These are phyloP conservation scores for Diplodia sapinea DNA, from an alignment of 2,329 filamentous ascomycete species.

Conservation along the genomic window DNA sequence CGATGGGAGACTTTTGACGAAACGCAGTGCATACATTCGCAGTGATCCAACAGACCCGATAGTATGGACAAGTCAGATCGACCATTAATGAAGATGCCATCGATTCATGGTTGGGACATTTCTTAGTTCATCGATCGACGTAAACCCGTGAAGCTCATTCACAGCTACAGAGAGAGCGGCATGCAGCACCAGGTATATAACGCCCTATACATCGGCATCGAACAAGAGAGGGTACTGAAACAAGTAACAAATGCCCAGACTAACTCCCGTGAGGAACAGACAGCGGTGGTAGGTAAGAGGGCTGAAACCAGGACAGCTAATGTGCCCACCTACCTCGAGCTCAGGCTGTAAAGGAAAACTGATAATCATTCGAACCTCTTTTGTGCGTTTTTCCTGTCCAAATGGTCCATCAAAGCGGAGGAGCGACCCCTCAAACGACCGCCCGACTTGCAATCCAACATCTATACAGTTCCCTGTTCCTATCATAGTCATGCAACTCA, in stretches of 20 bases:
- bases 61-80: neutral
- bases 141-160: neutral
- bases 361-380: neutral
- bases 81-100: neutral
- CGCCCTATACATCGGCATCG: slow-evolving; percentile 8
- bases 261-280: neutral
- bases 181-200: slow-evolving; percentile 17
- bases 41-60: neutral
- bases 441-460: neutral
- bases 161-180: neutral
- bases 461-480: neutral
- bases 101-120: neutral
- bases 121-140: neutral
- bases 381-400: slow-evolving; percentile 4
- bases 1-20: neutral
- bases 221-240: neutral
- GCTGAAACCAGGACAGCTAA: neutral
- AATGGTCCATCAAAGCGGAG: neutral
- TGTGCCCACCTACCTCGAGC: neutral
- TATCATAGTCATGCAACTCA: neutral
- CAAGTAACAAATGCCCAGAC: neutral
- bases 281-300: neutral
- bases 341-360: neutral
- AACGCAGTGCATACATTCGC: neutral
- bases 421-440: neutral